These are phyloP conservation scores for Penicillium sp. DNA, from an alignment of 2,329 filamentous ascomycete species.

Conservation along the genomic window DNA sequence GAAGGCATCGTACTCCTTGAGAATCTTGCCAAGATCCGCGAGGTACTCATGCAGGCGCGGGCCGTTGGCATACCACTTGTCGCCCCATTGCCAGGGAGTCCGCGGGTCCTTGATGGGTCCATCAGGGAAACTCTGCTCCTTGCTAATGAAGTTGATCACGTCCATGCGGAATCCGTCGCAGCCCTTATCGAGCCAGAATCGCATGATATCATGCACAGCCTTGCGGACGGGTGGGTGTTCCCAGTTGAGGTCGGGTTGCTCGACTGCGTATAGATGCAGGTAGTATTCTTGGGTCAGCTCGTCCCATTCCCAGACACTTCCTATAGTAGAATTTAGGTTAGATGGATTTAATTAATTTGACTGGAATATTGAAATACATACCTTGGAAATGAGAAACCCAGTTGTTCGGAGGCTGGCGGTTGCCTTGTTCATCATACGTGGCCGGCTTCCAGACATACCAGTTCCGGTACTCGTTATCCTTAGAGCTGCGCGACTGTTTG, in stretches of 20 bases:
- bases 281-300: slow-evolving; percentile 72
- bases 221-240: slow-evolving; percentile 65
- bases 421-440: slow-evolving; percentile 55
- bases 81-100: slow-evolving; percentile 35
- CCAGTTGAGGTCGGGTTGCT: slow-evolving; percentile 87
- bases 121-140: slow-evolving; percentile 55
- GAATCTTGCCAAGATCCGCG: slow-evolving; percentile 52
- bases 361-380: slow-evolving; percentile 3
- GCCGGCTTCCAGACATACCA: slow-evolving; percentile 64
- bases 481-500: slow-evolving; percentile 61
- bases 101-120: slow-evolving; percentile 34
- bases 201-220: slow-evolving; percentile 70
- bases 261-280: slow-evolving; percentile 69
- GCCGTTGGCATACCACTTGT: slow-evolving; percentile 54
- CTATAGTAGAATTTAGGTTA: slow-evolving; percentile 33
- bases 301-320: slow-evolving; percentile 59
- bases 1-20: slow-evolving; percentile 57
- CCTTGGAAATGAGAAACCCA: slow-evolving; percentile 56
- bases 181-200: slow-evolving; percentile 74
- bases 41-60: slow-evolving; percentile 59
- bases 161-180: slow-evolving; percentile 74
- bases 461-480: slow-evolving; percentile 62
- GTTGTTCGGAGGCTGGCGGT: slow-evolving; percentile 70
- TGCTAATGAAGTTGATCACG: slow-evolving; percentile 71
- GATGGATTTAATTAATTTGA: background rate